A percentile compares a stretch with the other conserved stretches of the same genome.
Evolutionary conservation across 805 yeast species (phyloP).

Genomic region (Saturnispora halmiae): DNA sequence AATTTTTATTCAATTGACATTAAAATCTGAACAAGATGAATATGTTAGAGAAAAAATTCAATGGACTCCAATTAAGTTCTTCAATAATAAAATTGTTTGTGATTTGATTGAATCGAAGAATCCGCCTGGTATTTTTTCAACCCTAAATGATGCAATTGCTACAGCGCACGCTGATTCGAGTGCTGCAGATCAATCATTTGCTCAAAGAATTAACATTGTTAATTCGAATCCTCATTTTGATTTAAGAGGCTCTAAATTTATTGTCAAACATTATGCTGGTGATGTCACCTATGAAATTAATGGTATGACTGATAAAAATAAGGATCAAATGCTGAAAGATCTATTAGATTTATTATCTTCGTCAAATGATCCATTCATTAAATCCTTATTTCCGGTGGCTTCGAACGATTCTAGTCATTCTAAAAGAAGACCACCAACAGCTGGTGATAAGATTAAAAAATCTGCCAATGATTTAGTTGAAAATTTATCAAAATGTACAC

Average conservation of each 20-base stretch:
- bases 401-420: conserved; percentile 55
- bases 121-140: conserved; percentile 96
- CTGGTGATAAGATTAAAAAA: conserved; percentile 86
- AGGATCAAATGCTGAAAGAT: conserved; percentile 87
- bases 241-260: conserved; percentile 69
- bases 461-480: conserved; percentile 88
- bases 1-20: conserved; percentile 88
- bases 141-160: conserved; percentile 92
- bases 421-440: conserved; percentile 84
- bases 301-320: conserved; percentile 93
- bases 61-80: conserved; percentile 96
- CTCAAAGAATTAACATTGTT: conserved; percentile 82
- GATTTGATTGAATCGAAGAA: conserved; percentile 88
- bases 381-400: conserved; percentile 47
- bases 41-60: conserved; percentile 89
- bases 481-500: conserved; percentile 83
- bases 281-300: conserved; percentile 88
- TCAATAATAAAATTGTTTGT: conserved; percentile 93
- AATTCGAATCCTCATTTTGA: conserved; percentile 81
- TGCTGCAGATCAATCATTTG: conserved; percentile 95
- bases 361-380: conserved; percentile 57
- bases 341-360: conserved; percentile 69
- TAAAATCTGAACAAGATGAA: conserved; percentile 96
- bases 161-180: conserved; percentile 96
- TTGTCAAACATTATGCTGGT: conserved; percentile 96